Conservation (phyloP, 2,329 filamentous ascomycete genomes). For the Botrytis sinoallii region DNA sequence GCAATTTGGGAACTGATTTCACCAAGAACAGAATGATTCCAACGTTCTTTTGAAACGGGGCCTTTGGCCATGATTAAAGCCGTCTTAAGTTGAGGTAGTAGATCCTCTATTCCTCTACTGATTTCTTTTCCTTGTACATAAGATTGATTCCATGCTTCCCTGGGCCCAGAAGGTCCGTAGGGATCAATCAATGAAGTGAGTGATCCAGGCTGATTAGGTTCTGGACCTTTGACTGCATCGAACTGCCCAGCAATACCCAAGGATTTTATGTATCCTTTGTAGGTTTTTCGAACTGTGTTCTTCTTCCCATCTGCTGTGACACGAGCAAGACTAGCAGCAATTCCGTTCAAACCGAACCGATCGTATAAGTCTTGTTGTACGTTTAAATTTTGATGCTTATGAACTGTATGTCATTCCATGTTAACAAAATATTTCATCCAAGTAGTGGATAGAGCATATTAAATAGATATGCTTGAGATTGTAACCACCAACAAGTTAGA, state of each 20-base stretch:
- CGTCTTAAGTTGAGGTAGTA: conserved; percentile 45
- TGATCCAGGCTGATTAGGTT: conserved; percentile 38
- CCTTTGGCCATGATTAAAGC: conserved; percentile 59
- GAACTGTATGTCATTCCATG: conserved; percentile 36
- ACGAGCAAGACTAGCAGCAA: conserved; percentile 61
- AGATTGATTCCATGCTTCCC: conserved; percentile 54
- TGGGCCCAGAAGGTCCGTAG: conserved; percentile 41
- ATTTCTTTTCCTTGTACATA: conserved; percentile 55
- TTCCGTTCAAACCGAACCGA: conserved; percentile 52
- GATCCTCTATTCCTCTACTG: conserved; percentile 48
- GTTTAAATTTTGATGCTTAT: conserved; percentile 44
- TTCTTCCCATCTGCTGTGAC: conserved; percentile 64
- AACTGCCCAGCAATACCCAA: conserved; percentile 61
- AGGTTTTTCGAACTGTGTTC: conserved; percentile 64
- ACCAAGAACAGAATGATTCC: conserved; percentile 58
- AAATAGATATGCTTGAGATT: conserved; percentile 22
- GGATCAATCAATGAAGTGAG: conserved; percentile 49
- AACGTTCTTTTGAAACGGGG: conserved; percentile 50
- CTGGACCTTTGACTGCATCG: conserved; percentile 56
- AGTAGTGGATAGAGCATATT: conserved; percentile 25
- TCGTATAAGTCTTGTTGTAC: conserved; percentile 57
- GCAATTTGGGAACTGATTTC: conserved; percentile 41
- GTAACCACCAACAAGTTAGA: conserved; percentile 20
- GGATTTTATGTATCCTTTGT: conserved; percentile 66
- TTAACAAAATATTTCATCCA: conserved; percentile 37